Evolutionary conservation across 73 alveolate species (phyloP).

Genomic region (Paramecium bursaria): DNA sequence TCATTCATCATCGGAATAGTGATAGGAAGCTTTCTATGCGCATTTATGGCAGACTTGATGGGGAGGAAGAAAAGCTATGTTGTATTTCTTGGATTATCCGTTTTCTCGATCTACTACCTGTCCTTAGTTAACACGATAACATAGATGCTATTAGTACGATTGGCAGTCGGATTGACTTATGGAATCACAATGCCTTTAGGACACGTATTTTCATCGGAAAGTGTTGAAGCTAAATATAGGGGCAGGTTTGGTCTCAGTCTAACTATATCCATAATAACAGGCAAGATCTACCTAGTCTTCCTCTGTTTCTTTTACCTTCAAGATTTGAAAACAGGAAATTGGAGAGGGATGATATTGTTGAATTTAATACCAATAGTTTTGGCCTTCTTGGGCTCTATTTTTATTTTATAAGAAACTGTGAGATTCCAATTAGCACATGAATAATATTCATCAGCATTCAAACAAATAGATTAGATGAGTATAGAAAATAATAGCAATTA

Average conservation of each 20-base stretch:
- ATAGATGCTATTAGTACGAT: background rate
- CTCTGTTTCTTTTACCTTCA: background rate
- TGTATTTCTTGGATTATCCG: background rate
- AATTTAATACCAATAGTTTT: background rate
- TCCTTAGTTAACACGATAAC: background rate
- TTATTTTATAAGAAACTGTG: background rate
- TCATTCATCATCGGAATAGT: slow-evolving; percentile 7
- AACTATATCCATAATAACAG: background rate
- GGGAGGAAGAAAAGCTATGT: background rate
- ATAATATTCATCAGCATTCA: background rate
- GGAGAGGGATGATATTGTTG: background rate
- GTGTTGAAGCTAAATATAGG: background rate
- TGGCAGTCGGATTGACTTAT: background rate
- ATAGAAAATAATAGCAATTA: background rate
- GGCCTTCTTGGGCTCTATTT: background rate
- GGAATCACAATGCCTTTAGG: background rate
- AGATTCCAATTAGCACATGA: background rate
- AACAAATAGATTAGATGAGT: background rate
- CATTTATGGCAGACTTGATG: background rate
- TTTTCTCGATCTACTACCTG: background rate
- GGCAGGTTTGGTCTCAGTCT: background rate
- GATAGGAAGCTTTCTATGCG: slow-evolving; percentile 1
- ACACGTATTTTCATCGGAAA: background rate
- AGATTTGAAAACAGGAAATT: background rate
- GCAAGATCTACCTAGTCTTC: background rate